Conservation (phyloP, 2,329 filamentous ascomycete genomes). For the Bipolaris zeicola region DNA sequence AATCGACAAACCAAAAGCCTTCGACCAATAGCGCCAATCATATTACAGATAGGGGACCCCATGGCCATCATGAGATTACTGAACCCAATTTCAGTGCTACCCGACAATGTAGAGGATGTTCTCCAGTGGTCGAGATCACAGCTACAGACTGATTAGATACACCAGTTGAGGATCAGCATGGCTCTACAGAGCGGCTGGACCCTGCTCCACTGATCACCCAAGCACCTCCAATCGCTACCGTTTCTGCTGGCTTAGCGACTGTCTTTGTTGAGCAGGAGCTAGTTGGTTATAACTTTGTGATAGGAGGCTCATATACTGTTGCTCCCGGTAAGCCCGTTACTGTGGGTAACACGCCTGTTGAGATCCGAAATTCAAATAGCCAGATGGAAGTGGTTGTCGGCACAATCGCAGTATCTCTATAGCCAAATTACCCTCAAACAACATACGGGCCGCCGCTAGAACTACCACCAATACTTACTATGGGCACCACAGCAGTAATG, state of each 20-base stretch:
- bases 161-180: conserved; percentile 29
- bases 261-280: conserved; percentile 23
- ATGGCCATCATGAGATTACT: conserved; percentile 40
- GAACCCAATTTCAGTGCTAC: conserved; percentile 39
- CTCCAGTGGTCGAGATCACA: conserved; percentile 35
- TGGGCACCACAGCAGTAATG: conserved; percentile 28
- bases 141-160: conserved; percentile 31
- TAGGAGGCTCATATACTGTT: conserved; percentile 29
- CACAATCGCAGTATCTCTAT: conserved; percentile 22
- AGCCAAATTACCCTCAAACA: conserved; percentile 15
- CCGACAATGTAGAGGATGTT: conserved; percentile 33
- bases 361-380: conserved; percentile 31
- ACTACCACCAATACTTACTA: conserved; percentile 26
- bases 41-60: conserved; percentile 30
- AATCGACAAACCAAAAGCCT: conserved; percentile 32
- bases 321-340: conserved; percentile 28
- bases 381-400: conserved; percentile 30
- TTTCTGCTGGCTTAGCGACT: conserved; percentile 24
- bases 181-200: background rate
- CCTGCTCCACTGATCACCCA: conserved; percentile 5
- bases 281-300: conserved; percentile 20
- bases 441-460: conserved; percentile 17
- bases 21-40: conserved; percentile 30
- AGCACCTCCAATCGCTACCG: conserved; percentile 13
- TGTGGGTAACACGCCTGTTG: conserved; percentile 32